Evolutionary conservation across 2,329 filamentous ascomycete genomes (phyloP).

Genomic region (Epichloe aotearoae): DNA sequence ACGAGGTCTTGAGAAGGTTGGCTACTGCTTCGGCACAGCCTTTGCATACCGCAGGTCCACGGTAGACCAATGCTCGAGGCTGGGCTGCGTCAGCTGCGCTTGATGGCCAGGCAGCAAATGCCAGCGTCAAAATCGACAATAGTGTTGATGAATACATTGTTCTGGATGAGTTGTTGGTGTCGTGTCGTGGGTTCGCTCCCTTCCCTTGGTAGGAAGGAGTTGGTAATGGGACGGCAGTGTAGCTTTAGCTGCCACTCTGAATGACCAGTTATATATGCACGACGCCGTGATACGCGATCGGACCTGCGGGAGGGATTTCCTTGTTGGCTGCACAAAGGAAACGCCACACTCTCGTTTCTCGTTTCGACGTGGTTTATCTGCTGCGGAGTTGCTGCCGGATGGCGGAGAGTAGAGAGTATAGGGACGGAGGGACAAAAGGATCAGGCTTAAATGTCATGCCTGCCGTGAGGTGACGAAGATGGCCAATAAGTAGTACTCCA

Average conservation of each 20-base stretch:
- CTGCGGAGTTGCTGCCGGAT: not conserved
- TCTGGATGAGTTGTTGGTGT: not conserved
- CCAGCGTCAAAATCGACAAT: not conserved
- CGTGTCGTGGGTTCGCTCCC: not conserved
- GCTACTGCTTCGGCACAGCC: conserved; percentile 10
- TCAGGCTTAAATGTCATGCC: not conserved
- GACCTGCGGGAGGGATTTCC: not conserved
- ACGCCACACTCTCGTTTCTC: not conserved
- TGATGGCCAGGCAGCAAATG: not conserved
- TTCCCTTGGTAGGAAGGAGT: not conserved
- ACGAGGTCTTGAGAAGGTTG: conserved; percentile 10
- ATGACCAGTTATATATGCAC: not conserved
- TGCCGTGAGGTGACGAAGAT: not conserved
- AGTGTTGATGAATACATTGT: not conserved
- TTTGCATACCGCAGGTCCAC: conserved; percentile 9
- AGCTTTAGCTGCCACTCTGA: not conserved
- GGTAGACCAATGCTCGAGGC: conserved; percentile 11
- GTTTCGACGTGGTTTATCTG: not conserved
- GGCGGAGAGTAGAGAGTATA: not conserved
- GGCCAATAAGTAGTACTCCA: not conserved
- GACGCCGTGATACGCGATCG: not conserved
- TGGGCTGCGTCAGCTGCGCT: not conserved
- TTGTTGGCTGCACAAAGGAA: not conserved
- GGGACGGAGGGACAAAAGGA: not conserved
- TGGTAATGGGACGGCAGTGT: not conserved